These are phyloP conservation scores for Plasmodium gonderi DNA, from an alignment of 169 alveolate species.

Conservation along the genomic window DNA sequence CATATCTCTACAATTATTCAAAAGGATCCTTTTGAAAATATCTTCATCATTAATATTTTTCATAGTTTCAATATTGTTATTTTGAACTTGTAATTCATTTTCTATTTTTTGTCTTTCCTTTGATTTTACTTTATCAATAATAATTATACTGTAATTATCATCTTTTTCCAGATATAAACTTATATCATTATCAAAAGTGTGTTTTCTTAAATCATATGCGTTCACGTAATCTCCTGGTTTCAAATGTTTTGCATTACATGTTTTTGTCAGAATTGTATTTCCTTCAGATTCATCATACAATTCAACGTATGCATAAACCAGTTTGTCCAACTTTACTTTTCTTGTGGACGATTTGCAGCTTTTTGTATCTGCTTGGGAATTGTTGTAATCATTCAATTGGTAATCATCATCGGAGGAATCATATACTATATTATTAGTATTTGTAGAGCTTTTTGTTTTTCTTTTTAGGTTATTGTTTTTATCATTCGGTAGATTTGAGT, in stretches of 20 bases:
- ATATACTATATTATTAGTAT: neutral
- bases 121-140: conserved; percentile 66
- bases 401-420: neutral
- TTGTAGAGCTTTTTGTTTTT: conserved; percentile 9
- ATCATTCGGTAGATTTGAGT: neutral
- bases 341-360: conserved; percentile 62
- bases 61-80: conserved; percentile 68
- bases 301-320: conserved; percentile 59
- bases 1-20: conserved; percentile 27
- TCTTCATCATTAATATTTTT: conserved; percentile 44
- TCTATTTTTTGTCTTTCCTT: conserved; percentile 50
- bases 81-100: conserved; percentile 31
- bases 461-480: conserved; percentile 35
- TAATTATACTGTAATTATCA: conserved; percentile 57
- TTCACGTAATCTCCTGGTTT: conserved; percentile 74
- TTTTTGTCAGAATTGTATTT: conserved; percentile 39
- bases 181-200: conserved; percentile 45
- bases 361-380: conserved; percentile 11
- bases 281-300: conserved; percentile 70
- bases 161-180: conserved; percentile 35
- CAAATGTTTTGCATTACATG: conserved; percentile 67
- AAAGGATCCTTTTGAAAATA: conserved; percentile 5
- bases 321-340: conserved; percentile 63
- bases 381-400: neutral
- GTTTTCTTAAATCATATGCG: conserved; percentile 70